Percentiles rank a stretch among this genome's conserved stretches.
Conservation (phyloP, 768 basidiomycete species). For the Xanthoconium stramineum region DNA sequence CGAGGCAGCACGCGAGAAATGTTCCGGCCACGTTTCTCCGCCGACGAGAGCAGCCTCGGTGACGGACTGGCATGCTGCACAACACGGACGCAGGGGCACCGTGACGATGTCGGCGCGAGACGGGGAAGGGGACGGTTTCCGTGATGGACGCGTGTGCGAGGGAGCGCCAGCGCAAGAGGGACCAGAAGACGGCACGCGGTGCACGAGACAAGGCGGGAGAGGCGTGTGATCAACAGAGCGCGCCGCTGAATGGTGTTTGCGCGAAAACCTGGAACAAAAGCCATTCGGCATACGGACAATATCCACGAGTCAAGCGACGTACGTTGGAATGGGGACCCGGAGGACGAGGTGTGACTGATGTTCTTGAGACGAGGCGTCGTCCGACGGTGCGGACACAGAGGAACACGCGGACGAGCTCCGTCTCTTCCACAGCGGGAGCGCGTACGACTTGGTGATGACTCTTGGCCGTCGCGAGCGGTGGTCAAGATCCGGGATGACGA, state of each 20-base stretch:
- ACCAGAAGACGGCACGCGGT: constrained; percentile 35
- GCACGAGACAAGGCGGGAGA: constrained; percentile 55
- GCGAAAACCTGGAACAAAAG: constrained; percentile 38
- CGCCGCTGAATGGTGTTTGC: constrained; percentile 38
- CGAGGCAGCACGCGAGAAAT: constrained; percentile 60
- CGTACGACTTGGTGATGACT: constrained; percentile 62
- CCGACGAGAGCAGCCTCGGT: constrained; percentile 55
- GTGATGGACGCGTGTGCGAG: constrained; percentile 14
- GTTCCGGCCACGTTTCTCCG: constrained; percentile 60
- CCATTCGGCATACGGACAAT: not conserved
- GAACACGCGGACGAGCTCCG: constrained; percentile 12
- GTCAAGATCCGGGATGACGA: constrained; percentile 64
- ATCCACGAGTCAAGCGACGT: constrained; percentile 19
- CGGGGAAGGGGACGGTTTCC: constrained; percentile 29
- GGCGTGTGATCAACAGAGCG: constrained; percentile 35
- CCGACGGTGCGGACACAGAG: constrained; percentile 22
- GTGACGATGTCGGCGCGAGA: constrained; percentile 44
- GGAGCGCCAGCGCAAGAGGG: not conserved
- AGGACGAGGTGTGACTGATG: constrained; percentile 46
- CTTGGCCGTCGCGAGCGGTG: constrained; percentile 43
- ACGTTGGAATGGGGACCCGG: constrained; percentile 64
- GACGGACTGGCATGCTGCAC: constrained; percentile 54
- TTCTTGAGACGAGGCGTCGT: constrained; percentile 27
- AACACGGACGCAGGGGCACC: constrained; percentile 71
- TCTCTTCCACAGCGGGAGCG: constrained; percentile 66